Percentiles rank a stretch among this genome's conserved stretches.
These are phyloP conservation scores for Tremella fuciformis DNA, from an alignment of 768 basidiomycete genomes.

Conservation along the genomic window DNA sequence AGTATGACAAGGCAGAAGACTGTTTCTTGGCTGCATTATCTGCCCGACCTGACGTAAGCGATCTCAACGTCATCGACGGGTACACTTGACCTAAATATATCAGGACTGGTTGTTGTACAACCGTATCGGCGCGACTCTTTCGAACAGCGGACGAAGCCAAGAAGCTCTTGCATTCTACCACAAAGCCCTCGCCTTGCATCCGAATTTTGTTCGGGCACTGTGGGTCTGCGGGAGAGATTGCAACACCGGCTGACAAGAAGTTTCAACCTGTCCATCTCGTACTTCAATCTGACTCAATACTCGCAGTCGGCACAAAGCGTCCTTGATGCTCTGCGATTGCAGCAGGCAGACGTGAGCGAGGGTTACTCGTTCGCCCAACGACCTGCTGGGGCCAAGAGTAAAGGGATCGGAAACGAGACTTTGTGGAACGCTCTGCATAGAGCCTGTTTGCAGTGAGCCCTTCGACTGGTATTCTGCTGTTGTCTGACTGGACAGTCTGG, in stretches of 20 bases:
- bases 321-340: constrained; percentile 80
- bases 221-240: constrained; percentile 46
- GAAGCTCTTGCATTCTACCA: constrained; percentile 75
- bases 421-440: constrained; percentile 88
- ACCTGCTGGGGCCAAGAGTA: constrained; percentile 29
- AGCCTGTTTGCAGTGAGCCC: constrained; percentile 64
- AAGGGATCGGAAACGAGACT: constrained; percentile 70
- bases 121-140: constrained; percentile 84
- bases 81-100: neutral
- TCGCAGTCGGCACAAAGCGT: constrained; percentile 83
- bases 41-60: constrained; percentile 76
- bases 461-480: neutral
- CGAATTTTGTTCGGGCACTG: constrained; percentile 95
- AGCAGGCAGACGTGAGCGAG: constrained; percentile 74
- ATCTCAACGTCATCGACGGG: neutral
- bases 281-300: constrained; percentile 78
- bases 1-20: constrained; percentile 86
- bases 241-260: constrained; percentile 53
- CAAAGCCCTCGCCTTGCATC: constrained; percentile 82
- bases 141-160: constrained; percentile 89
- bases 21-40: constrained; percentile 87
- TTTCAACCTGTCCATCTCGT: constrained; percentile 90
- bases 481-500: constrained; percentile 58
- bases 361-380: constrained; percentile 29
- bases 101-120: constrained; percentile 95